Evolutionary conservation across 2,329 filamentous ascomycete species (phyloP), one percentile per base, ranked within the genome.

Genomic region (Ophiostoma piceae): DNA sequence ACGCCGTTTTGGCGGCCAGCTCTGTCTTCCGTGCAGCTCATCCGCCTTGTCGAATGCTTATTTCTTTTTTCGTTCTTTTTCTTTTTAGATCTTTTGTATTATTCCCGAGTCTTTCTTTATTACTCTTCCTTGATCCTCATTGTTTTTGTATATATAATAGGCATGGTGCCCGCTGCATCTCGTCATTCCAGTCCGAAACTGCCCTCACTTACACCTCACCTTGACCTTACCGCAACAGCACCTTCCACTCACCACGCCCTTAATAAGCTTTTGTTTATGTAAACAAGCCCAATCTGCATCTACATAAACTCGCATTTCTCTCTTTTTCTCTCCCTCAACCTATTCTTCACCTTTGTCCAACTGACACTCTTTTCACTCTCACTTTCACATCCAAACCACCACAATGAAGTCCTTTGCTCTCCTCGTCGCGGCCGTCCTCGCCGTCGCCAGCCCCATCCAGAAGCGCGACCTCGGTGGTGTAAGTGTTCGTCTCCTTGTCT

Each of bases 381-480:
- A 35, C 26, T 29, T 29, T 39, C 22, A 41, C 47, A 16, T 4
- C 11, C 66, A 26, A 22, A 68, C 35, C 41, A 11, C 39, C 71
- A 41, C 54, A 57, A 71, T 73, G 72, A 71, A 73, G 68, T 73
- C 65, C 9, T 69, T 68, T 67, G 67, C 70, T 14, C 26, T 72
- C 19, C 39, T 71, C 47, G 60, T 73, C 37, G 41, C 70, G 3
- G 47, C 68, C 5, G 69, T 69, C 67, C 67, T 71, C 37, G 72
- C 72, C 32, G 64, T 54, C 66, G 72, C 71, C 12, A 67, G 68
- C 22, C 78, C 78, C 9, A 71, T 81, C 69, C 72, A 76, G 14
- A 83, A 81, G 76, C 79, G 82, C 68, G 77, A 80, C 43, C 32
- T 82, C 7, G 83, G 82, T 69, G 83, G 82, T 75, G 83, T 84